These are phyloP conservation scores for Rhizomucor pusillus DNA, from an alignment of 371 early-diverging fungal genomes.

Conservation along the genomic window DNA sequence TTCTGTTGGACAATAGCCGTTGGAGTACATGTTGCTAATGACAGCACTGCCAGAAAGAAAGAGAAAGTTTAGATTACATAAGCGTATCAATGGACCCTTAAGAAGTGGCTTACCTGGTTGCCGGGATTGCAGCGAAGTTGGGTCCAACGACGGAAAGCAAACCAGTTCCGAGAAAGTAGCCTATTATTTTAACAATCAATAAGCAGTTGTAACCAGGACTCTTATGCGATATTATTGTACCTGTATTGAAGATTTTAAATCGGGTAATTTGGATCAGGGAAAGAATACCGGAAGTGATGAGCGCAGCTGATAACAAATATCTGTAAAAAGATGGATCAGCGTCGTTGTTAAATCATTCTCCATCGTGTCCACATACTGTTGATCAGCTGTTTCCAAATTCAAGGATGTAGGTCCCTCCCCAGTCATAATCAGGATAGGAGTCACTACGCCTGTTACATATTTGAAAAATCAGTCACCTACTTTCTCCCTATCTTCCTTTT, in stretches of 20 bases:
- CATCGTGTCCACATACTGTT: constrained; percentile 41
- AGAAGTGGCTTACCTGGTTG: constrained; percentile 12
- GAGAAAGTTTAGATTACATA: neutral
- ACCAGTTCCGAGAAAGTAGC: constrained; percentile 56
- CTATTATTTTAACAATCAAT: constrained; percentile 3
- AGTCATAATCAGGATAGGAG: constrained; percentile 56
- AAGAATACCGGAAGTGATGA: constrained; percentile 55
- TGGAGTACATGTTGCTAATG: constrained; percentile 38
- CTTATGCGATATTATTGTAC: constrained; percentile 11
- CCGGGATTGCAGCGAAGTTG: constrained; percentile 54
- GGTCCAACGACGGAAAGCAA: constrained; percentile 57
- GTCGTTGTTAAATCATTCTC: too few relatives aligned
- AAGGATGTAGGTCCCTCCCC: constrained; percentile 48
- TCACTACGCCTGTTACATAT: constrained; percentile 43
- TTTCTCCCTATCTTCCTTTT: neutral
- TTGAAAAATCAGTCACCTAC: neutral
- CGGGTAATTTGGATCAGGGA: constrained; percentile 62
- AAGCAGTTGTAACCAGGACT: neutral
- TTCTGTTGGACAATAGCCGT: constrained; percentile 45
- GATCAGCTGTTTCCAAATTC: constrained; percentile 44
- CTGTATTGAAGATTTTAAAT: constrained; percentile 43
- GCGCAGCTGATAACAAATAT: constrained; percentile 49
- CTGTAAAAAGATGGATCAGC: too few relatives aligned
- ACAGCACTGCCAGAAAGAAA: constrained; percentile 17
- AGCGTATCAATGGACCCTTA: neutral